Conservation (phyloP, 306 rosid species). For the Astragalus glycyphyllos region DNA sequence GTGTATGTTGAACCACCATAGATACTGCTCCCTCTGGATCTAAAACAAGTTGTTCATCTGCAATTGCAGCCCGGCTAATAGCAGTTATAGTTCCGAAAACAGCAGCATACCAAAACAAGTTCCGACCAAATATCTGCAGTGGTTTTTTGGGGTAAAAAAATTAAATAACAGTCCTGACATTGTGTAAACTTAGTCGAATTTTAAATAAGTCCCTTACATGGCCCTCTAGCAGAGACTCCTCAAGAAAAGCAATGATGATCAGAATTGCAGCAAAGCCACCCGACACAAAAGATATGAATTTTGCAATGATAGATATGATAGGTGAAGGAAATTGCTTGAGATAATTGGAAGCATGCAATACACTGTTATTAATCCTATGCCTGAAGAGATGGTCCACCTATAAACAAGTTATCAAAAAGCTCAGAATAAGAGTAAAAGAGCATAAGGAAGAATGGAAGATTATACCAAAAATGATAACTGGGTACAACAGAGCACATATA, state of each 20-base stretch:
- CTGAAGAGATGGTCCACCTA: constrained; percentile 97
- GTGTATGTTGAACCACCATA: constrained; percentile 87
- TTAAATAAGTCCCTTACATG: constrained; percentile 64
- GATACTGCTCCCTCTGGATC: constrained; percentile 88
- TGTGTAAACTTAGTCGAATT: not conserved
- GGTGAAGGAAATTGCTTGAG: constrained; percentile 96
- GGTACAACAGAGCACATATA: constrained; percentile 8
- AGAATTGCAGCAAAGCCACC: constrained; percentile 96
- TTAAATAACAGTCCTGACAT: constrained; percentile 27
- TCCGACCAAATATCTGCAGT: constrained; percentile 88
- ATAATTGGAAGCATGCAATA: constrained; percentile 79
- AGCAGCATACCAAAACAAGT: constrained; percentile 96
- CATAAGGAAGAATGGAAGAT: not conserved
- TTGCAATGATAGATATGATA: constrained; percentile 77
- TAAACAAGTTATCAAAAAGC: constrained; percentile 35
- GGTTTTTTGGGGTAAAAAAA: not conserved
- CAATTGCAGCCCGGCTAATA: constrained; percentile 72
- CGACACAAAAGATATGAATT: constrained; percentile 86
- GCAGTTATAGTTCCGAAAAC: constrained; percentile 93
- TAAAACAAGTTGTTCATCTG: constrained; percentile 74
- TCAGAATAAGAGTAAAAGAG: constrained; percentile 30
- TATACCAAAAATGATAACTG: constrained; percentile 9
- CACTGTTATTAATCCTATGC: constrained; percentile 87
- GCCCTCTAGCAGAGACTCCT: constrained; percentile 95
- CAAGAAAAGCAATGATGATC: constrained; percentile 87